These are phyloP conservation scores for Strobilomyces echinocephalus DNA, from an alignment of 768 basidiomycete genomes.

Conservation along the genomic window DNA sequence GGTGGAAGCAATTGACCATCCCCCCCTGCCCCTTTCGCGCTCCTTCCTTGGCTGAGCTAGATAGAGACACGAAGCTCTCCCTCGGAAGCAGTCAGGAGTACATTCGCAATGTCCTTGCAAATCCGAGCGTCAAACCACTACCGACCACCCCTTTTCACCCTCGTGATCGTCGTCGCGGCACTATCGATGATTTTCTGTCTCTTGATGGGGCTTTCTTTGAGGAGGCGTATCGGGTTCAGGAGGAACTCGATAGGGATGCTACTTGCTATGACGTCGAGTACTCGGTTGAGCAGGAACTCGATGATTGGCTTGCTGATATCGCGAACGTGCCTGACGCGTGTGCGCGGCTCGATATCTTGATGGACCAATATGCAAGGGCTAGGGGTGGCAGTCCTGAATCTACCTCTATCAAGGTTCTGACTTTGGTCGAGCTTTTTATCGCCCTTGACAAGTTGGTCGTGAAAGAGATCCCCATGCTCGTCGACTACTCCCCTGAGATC, in stretches of 20 bases:
- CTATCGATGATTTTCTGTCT: slow-evolving; percentile 14
- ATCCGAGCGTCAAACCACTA: not conserved
- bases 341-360: slow-evolving; percentile 16
- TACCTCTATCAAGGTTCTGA: too few species aligned
- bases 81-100: too few species aligned
- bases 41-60: slow-evolving; percentile 15
- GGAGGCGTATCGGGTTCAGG: too few species aligned
- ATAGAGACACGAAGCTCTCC: slow-evolving; percentile 22
- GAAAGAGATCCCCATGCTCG: too few species aligned
- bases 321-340: slow-evolving; percentile 2
- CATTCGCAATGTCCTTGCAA: slow-evolving; percentile 7
- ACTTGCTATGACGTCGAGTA: too few species aligned
- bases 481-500: too few species aligned
- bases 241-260: too few species aligned
- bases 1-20: slow-evolving; percentile 33
- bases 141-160: not conserved
- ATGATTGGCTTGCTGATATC: not conserved
- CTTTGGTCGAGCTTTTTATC: too few species aligned
- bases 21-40: not conserved
- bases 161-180: not conserved
- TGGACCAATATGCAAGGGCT: slow-evolving; percentile 12
- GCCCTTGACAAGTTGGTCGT: too few species aligned
- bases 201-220: slow-evolving; percentile 6
- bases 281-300: too few species aligned
- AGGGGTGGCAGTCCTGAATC: too few species aligned